These are phyloP conservation scores for Metschnikowia proteae DNA, from an alignment of 805 yeast genomes.

Conservation along the genomic window DNA sequence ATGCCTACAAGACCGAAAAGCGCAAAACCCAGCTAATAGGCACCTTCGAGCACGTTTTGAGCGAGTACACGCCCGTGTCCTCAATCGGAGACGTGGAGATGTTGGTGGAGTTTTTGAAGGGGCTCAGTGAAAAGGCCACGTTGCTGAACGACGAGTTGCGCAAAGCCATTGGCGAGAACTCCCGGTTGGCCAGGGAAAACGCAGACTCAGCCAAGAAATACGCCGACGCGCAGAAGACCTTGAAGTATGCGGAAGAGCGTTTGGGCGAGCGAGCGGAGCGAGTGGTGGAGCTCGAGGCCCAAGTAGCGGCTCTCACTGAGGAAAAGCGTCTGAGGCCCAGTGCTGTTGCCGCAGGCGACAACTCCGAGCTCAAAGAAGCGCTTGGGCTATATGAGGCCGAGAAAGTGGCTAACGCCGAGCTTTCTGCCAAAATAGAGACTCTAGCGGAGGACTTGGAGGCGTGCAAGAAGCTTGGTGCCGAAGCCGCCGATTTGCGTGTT, in stretches of 20 bases:
- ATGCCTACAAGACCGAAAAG: conserved; percentile 83
- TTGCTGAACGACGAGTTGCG: conserved; percentile 66
- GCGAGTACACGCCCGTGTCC: conserved; percentile 78
- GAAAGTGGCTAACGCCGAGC: conserved; percentile 5
- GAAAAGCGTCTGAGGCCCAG: too few relatives aligned
- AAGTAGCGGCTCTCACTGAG: background rate
- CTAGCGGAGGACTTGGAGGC: background rate
- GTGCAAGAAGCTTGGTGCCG: background rate
- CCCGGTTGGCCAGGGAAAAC: conserved; percentile 10
- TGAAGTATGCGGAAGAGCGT: conserved; percentile 17
- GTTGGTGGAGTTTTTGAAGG: conserved; percentile 64
- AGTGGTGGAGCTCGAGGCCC: background rate
- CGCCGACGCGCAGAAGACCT: conserved; percentile 12
- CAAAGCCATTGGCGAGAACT: conserved; percentile 34
- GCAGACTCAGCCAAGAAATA: conserved; percentile 11
- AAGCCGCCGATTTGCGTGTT: background rate
- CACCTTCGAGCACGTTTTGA: conserved; percentile 63
- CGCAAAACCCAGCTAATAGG: conserved; percentile 55
- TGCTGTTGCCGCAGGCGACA: background rate
- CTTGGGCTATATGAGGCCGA: conserved; percentile 3
- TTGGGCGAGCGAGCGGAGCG: conserved; percentile 7
- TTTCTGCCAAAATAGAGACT: background rate
- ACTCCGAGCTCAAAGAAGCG: background rate
- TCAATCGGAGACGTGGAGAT: conserved; percentile 69
- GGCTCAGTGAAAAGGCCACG: conserved; percentile 55